Evolutionary conservation across 2,329 filamentous ascomycete genomes (phyloP).

Genomic region (Boeremia exigua): DNA sequence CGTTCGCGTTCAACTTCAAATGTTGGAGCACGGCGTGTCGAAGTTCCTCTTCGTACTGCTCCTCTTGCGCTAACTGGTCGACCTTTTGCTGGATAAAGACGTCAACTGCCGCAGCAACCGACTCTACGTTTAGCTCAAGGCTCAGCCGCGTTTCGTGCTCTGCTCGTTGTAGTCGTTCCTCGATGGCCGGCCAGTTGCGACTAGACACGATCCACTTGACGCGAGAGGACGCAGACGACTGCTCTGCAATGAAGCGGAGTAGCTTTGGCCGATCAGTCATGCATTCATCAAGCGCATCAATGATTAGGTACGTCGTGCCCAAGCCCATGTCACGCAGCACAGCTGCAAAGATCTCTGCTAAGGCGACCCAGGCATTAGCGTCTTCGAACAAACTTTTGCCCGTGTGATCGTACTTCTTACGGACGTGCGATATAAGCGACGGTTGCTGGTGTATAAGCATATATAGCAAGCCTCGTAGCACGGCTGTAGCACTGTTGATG

Average conservation of each 20-base stretch:
- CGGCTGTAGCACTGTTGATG: conserved; percentile 46
- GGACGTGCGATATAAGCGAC: conserved; percentile 10
- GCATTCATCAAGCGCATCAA: conserved; percentile 26
- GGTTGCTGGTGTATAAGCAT: conserved; percentile 43
- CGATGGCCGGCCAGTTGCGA: conserved; percentile 8
- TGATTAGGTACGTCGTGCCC: conserved; percentile 13
- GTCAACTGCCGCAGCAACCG: conserved; percentile 43
- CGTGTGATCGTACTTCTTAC: conserved; percentile 8
- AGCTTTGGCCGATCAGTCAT: conserved; percentile 7
- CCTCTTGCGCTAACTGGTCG: conserved; percentile 23
- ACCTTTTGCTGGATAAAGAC: conserved; percentile 49
- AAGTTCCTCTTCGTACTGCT: neutral
- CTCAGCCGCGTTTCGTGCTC: conserved; percentile 30
- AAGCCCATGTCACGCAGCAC: conserved; percentile 49
- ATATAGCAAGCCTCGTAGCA: conserved; percentile 55
- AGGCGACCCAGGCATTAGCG: conserved; percentile 18
- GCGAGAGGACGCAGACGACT: conserved; percentile 1
- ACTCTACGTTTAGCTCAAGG: conserved; percentile 37
- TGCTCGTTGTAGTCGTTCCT: conserved; percentile 23
- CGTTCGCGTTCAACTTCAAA: neutral
- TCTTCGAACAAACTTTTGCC: conserved; percentile 15
- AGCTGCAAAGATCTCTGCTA: conserved; percentile 43
- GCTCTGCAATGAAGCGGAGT: conserved; percentile 3
- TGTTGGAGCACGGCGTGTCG: neutral
- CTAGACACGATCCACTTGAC: conserved; percentile 18